A percentile compares a stretch with the other conserved stretches of the same genome.
phyloP scores from a whole-genome alignment of 73 alveolate genomes.

The Paramecium primaurelia region DNA sequence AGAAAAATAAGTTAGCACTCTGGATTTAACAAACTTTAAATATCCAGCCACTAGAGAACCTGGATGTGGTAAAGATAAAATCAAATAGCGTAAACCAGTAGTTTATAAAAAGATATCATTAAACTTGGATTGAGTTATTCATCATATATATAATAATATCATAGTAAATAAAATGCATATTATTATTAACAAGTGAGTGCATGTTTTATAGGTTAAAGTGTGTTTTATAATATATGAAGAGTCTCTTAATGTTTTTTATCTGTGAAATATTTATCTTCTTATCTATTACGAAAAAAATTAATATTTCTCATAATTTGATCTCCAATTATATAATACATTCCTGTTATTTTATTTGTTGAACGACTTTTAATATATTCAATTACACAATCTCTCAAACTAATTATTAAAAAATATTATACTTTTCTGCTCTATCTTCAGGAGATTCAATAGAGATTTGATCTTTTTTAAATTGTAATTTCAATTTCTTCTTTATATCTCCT shows the following conservation, averaged over 20 bases:
- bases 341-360: not conserved
- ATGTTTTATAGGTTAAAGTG: not conserved
- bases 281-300: not conserved
- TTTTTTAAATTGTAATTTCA: not conserved
- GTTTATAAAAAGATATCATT: conserved; percentile 19
- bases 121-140: conserved; percentile 1
- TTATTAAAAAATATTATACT: not conserved
- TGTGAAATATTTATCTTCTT: not conserved
- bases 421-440: conserved; percentile 46
- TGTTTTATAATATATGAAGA: not conserved
- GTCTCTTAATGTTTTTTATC: not conserved
- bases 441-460: not conserved
- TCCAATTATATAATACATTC: conserved; percentile 21
- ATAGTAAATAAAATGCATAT: conserved; percentile 16
- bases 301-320: conserved; percentile 30
- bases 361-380: conserved; percentile 2
- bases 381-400: not conserved
- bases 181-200: not conserved
- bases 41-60: conserved; percentile 49
- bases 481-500: not conserved
- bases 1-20: not conserved
- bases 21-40: conserved; percentile 11
- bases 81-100: conserved; percentile 37
- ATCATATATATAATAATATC: not conserved
- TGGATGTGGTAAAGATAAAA: conserved; percentile 50